These are phyloP conservation scores for Fraxinus floribunda DNA, from an alignment of 305 asterid genomes.

Conservation along the genomic window DNA sequence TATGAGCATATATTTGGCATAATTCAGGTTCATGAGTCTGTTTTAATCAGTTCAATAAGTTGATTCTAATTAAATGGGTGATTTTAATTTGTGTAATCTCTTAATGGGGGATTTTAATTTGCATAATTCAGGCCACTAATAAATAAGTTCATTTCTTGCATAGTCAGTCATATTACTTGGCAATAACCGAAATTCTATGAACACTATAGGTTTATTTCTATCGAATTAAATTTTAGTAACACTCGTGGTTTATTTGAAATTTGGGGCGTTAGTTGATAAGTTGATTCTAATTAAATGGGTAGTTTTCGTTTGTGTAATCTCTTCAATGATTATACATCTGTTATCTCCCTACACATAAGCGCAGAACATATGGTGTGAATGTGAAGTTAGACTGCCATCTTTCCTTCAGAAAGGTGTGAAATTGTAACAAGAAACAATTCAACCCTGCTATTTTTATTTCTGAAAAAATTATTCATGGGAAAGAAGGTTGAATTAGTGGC, in stretches of 20 bases:
- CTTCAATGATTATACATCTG: neutral
- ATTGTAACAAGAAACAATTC: neutral
- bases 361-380: neutral
- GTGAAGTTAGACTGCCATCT: neutral
- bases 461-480: neutral
- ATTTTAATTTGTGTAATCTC: neutral
- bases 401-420: neutral
- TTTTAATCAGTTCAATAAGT: neutral
- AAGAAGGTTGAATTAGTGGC: neutral
- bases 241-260: neutral
- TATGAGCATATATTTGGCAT: neutral
- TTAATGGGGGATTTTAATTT: neutral
- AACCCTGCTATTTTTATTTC: neutral
- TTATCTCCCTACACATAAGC: neutral
- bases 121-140: constrained; percentile 1
- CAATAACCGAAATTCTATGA: neutral
- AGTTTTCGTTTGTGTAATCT: neutral
- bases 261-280: neutral
- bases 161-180: neutral
- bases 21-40: neutral
- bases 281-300: neutral
- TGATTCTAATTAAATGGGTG: neutral
- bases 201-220: neutral
- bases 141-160: neutral
- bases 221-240: neutral